phyloP scores from a whole-genome alignment of 2,329 filamentous ascomycete species.

The Venturia aucupariae region DNA sequence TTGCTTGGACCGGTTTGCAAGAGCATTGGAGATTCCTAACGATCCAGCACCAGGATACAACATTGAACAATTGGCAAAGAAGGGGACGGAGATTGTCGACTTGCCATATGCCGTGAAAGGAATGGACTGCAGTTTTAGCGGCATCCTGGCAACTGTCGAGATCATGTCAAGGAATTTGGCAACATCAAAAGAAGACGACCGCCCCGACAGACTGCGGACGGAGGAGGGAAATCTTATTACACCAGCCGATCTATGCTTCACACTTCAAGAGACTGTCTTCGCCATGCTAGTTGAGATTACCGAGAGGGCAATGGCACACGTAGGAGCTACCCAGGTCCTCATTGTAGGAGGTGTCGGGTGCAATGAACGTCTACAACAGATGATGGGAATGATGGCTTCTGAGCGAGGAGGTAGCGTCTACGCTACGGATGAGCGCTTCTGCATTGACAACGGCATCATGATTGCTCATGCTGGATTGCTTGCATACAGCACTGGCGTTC shows the following conservation, averaged over 20 bases:
- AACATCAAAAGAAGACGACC: conserved; percentile 28
- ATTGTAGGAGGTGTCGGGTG: conserved; percentile 95
- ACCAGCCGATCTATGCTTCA: conserved; percentile 82
- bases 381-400: conserved; percentile 94
- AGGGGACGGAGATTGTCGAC: conserved; percentile 64
- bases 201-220: conserved; percentile 25
- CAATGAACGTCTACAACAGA: conserved; percentile 88
- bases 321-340: conserved; percentile 80
- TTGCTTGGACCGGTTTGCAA: conserved; percentile 90
- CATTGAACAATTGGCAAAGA: conserved; percentile 86
- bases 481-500: conserved; percentile 63
- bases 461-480: conserved; percentile 92
- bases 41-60: conserved; percentile 97
- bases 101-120: conserved; percentile 95
- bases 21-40: conserved; percentile 84
- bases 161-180: conserved; percentile 61
- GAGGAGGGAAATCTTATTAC: conserved; percentile 54
- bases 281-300: conserved; percentile 99
- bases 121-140: conserved; percentile 96
- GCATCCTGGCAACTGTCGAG: conserved; percentile 79
- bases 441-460: conserved; percentile 99
- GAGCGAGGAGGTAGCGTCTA: conserved; percentile 85
- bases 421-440: conserved; percentile 94
- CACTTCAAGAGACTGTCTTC: conserved; percentile 87
- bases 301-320: conserved; percentile 96